Base-by-base conservation (phyloP, 306 rosid genomes). In the Elaeagnus macrophylla region DNA sequence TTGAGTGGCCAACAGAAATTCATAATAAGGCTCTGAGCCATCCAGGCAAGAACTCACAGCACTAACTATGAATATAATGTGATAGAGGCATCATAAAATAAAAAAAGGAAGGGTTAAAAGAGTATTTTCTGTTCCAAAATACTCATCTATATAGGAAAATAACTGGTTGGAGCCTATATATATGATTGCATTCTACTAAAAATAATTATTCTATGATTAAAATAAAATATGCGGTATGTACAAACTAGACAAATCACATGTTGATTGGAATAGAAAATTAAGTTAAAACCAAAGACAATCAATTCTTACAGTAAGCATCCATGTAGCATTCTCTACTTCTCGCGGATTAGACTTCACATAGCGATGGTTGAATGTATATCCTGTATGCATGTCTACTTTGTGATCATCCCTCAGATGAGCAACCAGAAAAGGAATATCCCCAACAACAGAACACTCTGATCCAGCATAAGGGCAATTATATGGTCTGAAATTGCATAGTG, bases 321-420 rank as follows among this genome's bases (percentile, higher is more conserved):
- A 91, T 39, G 99, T 91, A 66, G 99, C 99, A 48, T 91, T 91
- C 79, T 91, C 96, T 48, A 91, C 99, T 80, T 91, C 99, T 16
- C 95, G 90, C 0, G 99, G 99, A 76, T 91, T 91, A n/a, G 99
- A 87, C 72, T 93, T 93, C 60, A 93, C 99, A 49, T 93, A 93
- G 20, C 99, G 96, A 64, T 93, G 99, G 74, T 93, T 93, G 71
- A 87, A 93, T 59, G 99, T 88, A 75, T 89, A 93, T 53, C 99
- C 96, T 3, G 96, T 84, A 73, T 93, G 99, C 99, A 93, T 93
- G 77, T 93, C 99, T 46, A 93, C 99, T 72, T 93, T 93, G 54
- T 93, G 96, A 74, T 93, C 99, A 42, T 93, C 99, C 76, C 99
- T 81, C 75, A 93, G 66, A 75, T 93, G 99, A 55, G 95, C 71